Evolutionary conservation across 768 basidiomycete genomes (phyloP), one percentile per base, ranked within the genome.

Genomic region (Crucibulum laeve): DNA sequence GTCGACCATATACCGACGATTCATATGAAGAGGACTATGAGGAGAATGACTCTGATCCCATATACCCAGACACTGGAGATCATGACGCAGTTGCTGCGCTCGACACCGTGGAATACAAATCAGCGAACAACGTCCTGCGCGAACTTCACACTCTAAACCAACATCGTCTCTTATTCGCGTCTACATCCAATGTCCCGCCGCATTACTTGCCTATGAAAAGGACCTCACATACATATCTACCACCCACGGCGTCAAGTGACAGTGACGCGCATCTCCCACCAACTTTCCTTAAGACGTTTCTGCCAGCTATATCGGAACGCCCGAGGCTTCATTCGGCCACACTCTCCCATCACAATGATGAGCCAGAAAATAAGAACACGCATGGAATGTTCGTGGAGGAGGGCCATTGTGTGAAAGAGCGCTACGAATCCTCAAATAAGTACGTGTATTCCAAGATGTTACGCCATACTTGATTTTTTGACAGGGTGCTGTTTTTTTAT

Each of bases 71-170:
- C 7, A 10, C 8, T 6, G 10, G n/a, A 13, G 32, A 23, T 11
- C 15, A 22, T 33, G 33, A 18, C 6, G 18, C 33, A 7, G 11
- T 18, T 40, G 10, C 22, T 14, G 8, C 25, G 10, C 13, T 21
- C 8, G 60, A 58, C 38, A 39, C 53, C 40, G 54, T 63, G 53
- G 63, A 74, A 49, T 91, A 90, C 65, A 74, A 74, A 55, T 64
- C 68, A 24, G 67, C 76, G 44, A 91, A 91, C 61, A 73, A 52
- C 37, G 63, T 86, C 50, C 75, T 91, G 26, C 79, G 84, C 44
- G 80, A 88, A 53, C 58, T 89, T 40, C 87, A 90, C 52, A 70
- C 78, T 28, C 69, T 82, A 18, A 73, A 84, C 50, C 78, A 84
- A 42, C 82, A 86, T 53, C 73, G 85, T 39, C 64, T 79, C 25